These are phyloP conservation scores for Syzygium oleosum DNA, from an alignment of 345 rosid species.

Conservation along the genomic window DNA sequence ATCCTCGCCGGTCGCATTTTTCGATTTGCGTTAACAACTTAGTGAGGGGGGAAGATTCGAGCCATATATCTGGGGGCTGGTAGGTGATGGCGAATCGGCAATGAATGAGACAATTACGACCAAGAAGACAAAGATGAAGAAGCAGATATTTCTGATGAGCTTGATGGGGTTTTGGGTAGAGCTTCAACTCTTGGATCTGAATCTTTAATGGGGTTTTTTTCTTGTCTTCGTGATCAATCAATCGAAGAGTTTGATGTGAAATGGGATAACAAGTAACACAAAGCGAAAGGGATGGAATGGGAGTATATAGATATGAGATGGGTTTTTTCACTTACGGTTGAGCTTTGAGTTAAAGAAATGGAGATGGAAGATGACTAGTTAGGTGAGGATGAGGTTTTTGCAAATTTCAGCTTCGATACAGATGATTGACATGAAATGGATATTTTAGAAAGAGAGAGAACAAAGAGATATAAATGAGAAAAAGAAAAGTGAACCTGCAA, in stretches of 20 bases:
- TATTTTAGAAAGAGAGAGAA: too few species aligned
- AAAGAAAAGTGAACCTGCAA: too few species aligned
- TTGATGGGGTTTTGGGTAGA: constrained; percentile 70
- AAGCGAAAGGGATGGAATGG: neutral
- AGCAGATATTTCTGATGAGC: constrained; percentile 72
- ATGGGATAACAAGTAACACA: too few species aligned
- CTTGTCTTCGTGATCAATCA: too few species aligned
- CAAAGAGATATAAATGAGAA: too few species aligned
- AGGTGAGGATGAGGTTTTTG: too few species aligned
- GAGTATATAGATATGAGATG: neutral
- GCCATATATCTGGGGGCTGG: constrained; percentile 95
- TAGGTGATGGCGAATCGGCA: constrained; percentile 46
- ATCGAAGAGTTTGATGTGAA: neutral
- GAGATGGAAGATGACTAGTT: too few species aligned
- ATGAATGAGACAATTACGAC: constrained; percentile 66
- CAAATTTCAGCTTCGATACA: too few species aligned
- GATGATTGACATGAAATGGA: too few species aligned
- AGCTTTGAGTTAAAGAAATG: too few species aligned
- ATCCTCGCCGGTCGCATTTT: constrained; percentile 86
- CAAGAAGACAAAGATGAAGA: constrained; percentile 77
- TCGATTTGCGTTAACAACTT: constrained; percentile 55
- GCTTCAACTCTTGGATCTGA: constrained; percentile 50
- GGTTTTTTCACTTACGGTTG: neutral
- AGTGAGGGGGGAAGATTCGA: constrained; percentile 65
- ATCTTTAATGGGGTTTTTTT: constrained; percentile 42